phyloP scores from a whole-genome alignment of 495 filamentous ascomycete species.

The Jackrogersella multiformis region DNA sequence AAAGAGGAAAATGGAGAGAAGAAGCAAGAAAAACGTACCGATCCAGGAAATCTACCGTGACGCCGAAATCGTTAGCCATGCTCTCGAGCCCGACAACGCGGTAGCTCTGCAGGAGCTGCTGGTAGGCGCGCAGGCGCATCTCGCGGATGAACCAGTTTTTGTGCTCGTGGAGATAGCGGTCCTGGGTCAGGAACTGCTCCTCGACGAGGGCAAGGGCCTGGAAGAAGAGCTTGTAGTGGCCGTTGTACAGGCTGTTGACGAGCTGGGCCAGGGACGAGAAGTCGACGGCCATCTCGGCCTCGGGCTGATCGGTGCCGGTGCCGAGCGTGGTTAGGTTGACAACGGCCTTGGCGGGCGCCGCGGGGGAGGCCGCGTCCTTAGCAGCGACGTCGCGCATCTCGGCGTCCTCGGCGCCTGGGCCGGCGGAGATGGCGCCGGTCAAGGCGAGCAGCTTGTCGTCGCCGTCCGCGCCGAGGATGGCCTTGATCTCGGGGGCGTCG shows the following conservation, averaged over 20 bases:
- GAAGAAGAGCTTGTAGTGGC: conserved; percentile 94
- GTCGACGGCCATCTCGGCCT: conserved; percentile 82
- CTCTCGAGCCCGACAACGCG: conserved; percentile 92
- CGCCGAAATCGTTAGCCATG: conserved; percentile 96
- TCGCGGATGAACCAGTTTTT: conserved; percentile 95
- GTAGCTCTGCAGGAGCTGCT: conserved; percentile 97
- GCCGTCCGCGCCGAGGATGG: conserved; percentile 82
- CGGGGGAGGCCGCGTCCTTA: conserved; percentile 48
- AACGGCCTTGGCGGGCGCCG: conserved; percentile 65
- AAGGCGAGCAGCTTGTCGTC: conserved; percentile 86
- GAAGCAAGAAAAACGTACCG: conserved; percentile 63
- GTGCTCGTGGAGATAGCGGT: conserved; percentile 94
- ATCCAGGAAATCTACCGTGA: conserved; percentile 94
- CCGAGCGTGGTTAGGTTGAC: conserved; percentile 88
- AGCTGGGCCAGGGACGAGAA: conserved; percentile 82
- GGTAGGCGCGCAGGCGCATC: conserved; percentile 95
- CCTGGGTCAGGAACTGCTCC: conserved; percentile 90
- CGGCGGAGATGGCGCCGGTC: conserved; percentile 77
- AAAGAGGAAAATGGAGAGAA: background rate
- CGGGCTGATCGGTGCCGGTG: conserved; percentile 70
- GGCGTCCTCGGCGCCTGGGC: conserved; percentile 79
- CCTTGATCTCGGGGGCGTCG: conserved; percentile 96
- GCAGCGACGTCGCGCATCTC: conserved; percentile 72
- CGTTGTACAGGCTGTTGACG: conserved; percentile 89
- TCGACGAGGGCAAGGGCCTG: conserved; percentile 89